Conservation (phyloP, 257 asterid genomes). For the Przewalskia tangutica region DNA sequence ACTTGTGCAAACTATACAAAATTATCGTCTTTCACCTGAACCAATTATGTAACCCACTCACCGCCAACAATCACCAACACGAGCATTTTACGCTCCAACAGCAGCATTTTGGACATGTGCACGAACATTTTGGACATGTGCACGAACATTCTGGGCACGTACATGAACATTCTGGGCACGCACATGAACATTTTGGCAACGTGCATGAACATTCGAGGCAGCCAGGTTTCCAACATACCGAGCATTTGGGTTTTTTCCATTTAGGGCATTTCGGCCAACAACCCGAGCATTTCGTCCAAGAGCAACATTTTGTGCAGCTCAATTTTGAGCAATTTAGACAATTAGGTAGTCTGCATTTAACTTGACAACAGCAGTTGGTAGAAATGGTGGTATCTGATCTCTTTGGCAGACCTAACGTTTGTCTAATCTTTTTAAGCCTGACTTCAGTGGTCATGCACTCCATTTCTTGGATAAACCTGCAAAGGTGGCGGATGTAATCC, state of each 20-base stretch:
- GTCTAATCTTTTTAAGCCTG: slow-evolving; percentile 56
- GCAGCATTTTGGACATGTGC: slow-evolving; percentile 23
- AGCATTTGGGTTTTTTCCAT: slow-evolving; percentile 26
- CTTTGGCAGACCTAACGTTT: slow-evolving; percentile 28
- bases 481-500: slow-evolving; percentile 81
- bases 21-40: slow-evolving; percentile 11
- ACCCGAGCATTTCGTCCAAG: background rate
- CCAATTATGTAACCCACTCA: slow-evolving; percentile 33
- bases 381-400: slow-evolving; percentile 18
- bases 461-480: slow-evolving; percentile 77
- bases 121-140: slow-evolving; percentile 48
- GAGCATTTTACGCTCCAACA: slow-evolving; percentile 23
- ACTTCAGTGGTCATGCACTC: slow-evolving; percentile 66
- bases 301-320: slow-evolving; percentile 31
- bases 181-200: slow-evolving; percentile 48
- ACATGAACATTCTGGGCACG: slow-evolving; percentile 35
- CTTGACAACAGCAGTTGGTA: slow-evolving; percentile 36
- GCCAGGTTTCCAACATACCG: slow-evolving; percentile 22
- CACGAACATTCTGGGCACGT: slow-evolving; percentile 28
- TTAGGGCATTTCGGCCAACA: slow-evolving; percentile 32
- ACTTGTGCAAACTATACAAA: slow-evolving; percentile 49
- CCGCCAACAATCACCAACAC: slow-evolving; percentile 17
- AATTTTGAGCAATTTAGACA: slow-evolving; percentile 32
- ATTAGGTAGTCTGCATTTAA: slow-evolving; percentile 33
- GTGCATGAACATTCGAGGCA: slow-evolving; percentile 28